Evolutionary conservation across 2,329 filamentous ascomycete species (phyloP).

Genomic region (Byssochlamys sp.): DNA sequence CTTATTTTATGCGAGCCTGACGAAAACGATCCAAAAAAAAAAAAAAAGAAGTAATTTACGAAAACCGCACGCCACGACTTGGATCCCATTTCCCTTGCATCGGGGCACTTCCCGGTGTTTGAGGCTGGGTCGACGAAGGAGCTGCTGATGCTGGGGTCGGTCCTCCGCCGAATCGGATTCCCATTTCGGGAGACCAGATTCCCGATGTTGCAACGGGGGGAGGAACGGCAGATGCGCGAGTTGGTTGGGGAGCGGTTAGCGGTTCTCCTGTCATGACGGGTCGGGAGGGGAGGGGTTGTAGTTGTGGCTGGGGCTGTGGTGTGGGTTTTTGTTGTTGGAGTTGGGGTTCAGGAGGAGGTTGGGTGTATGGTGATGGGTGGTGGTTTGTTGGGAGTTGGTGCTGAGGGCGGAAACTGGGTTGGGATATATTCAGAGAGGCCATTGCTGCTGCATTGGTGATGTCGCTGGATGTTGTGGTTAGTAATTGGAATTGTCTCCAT

Average conservation of each 20-base stretch:
- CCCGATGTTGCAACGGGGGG: slow-evolving; percentile 46
- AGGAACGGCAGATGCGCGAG: slow-evolving; percentile 35
- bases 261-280: slow-evolving; percentile 21
- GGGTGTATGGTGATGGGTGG: slow-evolving; percentile 4
- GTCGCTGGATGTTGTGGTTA: slow-evolving; percentile 33
- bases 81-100: slow-evolving; percentile 50
- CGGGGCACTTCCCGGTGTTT: slow-evolving; percentile 13
- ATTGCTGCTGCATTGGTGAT: slow-evolving; percentile 47
- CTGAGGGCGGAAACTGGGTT: slow-evolving; percentile 19
- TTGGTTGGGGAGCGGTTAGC: slow-evolving; percentile 40
- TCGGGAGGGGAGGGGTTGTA: slow-evolving; percentile 34
- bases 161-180: slow-evolving; percentile 61
- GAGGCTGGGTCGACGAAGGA: not conserved
- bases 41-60: slow-evolving; percentile 11
- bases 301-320: slow-evolving; percentile 35
- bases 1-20: not conserved
- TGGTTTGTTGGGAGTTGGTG: slow-evolving; percentile 29
- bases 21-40: not conserved
- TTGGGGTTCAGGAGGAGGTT: slow-evolving; percentile 6
- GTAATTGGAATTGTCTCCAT: not conserved
- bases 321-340: slow-evolving; percentile 28
- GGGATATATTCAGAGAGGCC: slow-evolving; percentile 45
- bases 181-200: slow-evolving; percentile 72
- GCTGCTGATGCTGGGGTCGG: slow-evolving; percentile 11
- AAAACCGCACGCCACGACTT: slow-evolving; percentile 49